Evolutionary conservation across 2,329 filamentous ascomycete genomes (phyloP).

Genomic region (Stachybotrys echinatus): DNA sequence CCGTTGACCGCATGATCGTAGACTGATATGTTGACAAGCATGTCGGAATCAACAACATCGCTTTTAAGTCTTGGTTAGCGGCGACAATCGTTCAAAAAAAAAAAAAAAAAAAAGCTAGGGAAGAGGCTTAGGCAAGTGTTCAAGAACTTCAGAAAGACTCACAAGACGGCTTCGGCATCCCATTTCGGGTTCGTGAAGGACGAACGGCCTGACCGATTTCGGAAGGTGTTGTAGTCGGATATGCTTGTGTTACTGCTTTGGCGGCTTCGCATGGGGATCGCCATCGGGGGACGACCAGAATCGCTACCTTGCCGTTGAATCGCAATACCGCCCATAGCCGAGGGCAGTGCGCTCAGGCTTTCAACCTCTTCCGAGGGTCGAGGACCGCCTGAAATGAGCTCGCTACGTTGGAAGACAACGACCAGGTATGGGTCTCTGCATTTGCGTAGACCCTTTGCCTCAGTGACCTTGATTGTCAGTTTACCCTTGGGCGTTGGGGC

Average conservation of each 20-base stretch:
- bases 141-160: conserved; percentile 30
- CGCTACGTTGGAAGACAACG: conserved; percentile 93
- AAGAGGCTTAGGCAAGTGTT: neutral
- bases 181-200: conserved; percentile 82
- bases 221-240: conserved; percentile 56
- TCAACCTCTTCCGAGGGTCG: conserved; percentile 60
- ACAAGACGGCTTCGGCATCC: conserved; percentile 96
- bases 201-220: conserved; percentile 49
- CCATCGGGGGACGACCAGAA: conserved; percentile 76
- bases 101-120: neutral
- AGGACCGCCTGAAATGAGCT: conserved; percentile 88
- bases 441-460: conserved; percentile 75
- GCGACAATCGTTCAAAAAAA: neutral
- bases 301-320: conserved; percentile 73
- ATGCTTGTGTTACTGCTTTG: conserved; percentile 94
- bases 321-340: conserved; percentile 47
- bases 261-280: conserved; percentile 93
- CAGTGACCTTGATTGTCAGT: conserved; percentile 80
- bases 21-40: conserved; percentile 86
- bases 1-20: conserved; percentile 78
- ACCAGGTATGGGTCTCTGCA: conserved; percentile 92
- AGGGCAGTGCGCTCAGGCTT: conserved; percentile 38
- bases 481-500: conserved; percentile 77
- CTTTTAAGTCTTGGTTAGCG: conserved; percentile 39
- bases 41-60: conserved; percentile 88